Evolutionary conservation across 2,329 filamentous ascomycete species (phyloP).

Genomic region (Sphaerulina musiva): DNA sequence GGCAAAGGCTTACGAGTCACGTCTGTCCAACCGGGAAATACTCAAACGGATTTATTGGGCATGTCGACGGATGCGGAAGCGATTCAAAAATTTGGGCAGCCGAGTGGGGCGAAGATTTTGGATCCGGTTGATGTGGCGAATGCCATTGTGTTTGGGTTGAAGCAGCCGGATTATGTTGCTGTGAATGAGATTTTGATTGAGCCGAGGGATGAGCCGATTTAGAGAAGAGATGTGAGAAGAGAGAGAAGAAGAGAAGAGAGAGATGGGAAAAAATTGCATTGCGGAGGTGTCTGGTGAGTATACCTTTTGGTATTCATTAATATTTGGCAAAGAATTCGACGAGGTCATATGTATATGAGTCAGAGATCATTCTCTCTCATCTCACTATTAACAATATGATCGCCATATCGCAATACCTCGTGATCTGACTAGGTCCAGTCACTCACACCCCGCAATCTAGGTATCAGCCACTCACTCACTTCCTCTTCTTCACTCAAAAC

Average conservation of each 20-base stretch:
- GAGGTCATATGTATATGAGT: too few relatives aligned
- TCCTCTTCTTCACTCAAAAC: too few relatives aligned
- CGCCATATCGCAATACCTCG: too few relatives aligned
- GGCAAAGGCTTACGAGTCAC: conserved; percentile 68
- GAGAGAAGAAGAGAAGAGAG: too few relatives aligned
- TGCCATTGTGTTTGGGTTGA: conserved; percentile 66
- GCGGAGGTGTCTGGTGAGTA: too few relatives aligned
- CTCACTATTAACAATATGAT: too few relatives aligned
- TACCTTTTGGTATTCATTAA: too few relatives aligned
- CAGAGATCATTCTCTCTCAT: too few relatives aligned
- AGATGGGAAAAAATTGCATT: neutral
- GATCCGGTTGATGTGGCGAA: conserved; percentile 65
- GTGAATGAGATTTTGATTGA: conserved; percentile 78
- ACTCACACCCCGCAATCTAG: too few relatives aligned
- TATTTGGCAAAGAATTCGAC: too few relatives aligned
- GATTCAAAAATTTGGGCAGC: conserved; percentile 70
- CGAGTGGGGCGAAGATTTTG: conserved; percentile 68
- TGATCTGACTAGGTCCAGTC: too few relatives aligned
- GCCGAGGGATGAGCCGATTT: conserved; percentile 69
- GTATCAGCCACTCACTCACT: too few relatives aligned
- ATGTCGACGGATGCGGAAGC: conserved; percentile 73
- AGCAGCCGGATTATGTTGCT: conserved; percentile 66
- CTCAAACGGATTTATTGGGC: conserved; percentile 62
- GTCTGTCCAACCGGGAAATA: conserved; percentile 70
- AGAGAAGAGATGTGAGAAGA: neutral